Conservation (phyloP, 257 asterid genomes). For the Scutellaria baicalensis region DNA sequence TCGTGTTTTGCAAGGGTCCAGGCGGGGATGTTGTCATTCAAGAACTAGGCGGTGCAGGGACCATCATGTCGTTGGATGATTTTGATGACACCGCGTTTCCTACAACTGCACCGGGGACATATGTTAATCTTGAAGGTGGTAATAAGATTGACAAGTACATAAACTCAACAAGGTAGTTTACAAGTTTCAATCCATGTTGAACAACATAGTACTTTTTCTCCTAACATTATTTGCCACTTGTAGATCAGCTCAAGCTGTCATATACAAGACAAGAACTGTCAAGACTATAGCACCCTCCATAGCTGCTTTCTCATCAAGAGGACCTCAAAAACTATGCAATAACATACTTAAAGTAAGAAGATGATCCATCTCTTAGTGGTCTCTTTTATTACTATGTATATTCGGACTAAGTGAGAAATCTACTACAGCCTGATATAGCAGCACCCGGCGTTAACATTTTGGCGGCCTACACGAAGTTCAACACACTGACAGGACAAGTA, state of each 20-base stretch:
- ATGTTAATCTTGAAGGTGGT: constrained; percentile 26
- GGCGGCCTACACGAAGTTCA: constrained; percentile 47
- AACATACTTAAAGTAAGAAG: constrained; percentile 66
- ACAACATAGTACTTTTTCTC: neutral
- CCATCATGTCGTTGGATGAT: constrained; percentile 23
- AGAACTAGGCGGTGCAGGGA: constrained; percentile 45
- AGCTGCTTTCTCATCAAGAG: constrained; percentile 76
- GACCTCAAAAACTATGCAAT: constrained; percentile 42
- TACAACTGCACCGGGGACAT: constrained; percentile 24
- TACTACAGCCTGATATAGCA: constrained; percentile 68
- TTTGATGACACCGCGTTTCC: constrained; percentile 26
- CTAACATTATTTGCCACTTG: neutral
- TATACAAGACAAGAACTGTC: constrained; percentile 36
- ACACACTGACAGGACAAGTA: constrained; percentile 8
- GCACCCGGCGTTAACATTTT: constrained; percentile 80
- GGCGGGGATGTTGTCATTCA: constrained; percentile 15
- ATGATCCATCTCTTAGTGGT: neutral
- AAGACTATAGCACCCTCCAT: constrained; percentile 34
- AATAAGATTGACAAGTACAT: constrained; percentile 38
- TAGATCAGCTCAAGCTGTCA: constrained; percentile 50
- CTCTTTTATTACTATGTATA: neutral
- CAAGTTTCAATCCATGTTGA: neutral
- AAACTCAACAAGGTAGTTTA: constrained; percentile 48
- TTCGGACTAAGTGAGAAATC: neutral
- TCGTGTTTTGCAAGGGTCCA: constrained; percentile 46